Base-by-base conservation (phyloP, 148 eudicot genomes). In the Silene latifolia region DNA sequence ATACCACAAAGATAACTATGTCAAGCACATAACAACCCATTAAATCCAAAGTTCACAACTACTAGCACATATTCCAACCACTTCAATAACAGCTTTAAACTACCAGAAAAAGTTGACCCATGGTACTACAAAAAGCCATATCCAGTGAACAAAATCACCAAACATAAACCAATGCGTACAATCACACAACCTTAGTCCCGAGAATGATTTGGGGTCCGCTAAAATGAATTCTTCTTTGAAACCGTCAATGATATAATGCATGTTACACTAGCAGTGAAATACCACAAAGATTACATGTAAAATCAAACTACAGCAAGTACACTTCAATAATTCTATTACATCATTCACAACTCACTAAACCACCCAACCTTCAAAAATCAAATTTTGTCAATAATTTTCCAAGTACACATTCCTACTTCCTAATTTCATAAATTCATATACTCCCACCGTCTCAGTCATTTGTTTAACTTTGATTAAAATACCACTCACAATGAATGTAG, bases 1-100 rank as follows among this genome's bases (percentile, higher is more conserved):
- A 70, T 8, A 70, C 13, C 44, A 70, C 20, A 25, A 5, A 24
- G 20, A 48, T 27, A 60, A 69, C 59, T 5, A 48, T 48, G 1
- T 27, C 18, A 48, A 29, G 63, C 77, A 71, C 27, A 58, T 17
- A 76, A 44, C 61, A 57, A 76, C 42, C 58, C 21, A 54, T 56
- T 21, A 39, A 64, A 8, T 21, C 23, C 5, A 21, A 71, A 59
- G 2, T 61, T 73, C 39, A 73, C 3, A 72, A 42, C 54, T 24
- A 39, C 5, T 39, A 42, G 14, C 23, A 13, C 39, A 63, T 39
- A 8, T n/a, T 58, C 53, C 4, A 17, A 19, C 24, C 18, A 19
- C 27, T 11, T 19, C 4, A 20, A 20, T 29, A 29, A 1, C 47
- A 39, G 53, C 25, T 3, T 8, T 5, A 67, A 18, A 67, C 1